phyloP scores from a whole-genome alignment of 768 basidiomycete species.

The Kwoniella heveanensis region DNA sequence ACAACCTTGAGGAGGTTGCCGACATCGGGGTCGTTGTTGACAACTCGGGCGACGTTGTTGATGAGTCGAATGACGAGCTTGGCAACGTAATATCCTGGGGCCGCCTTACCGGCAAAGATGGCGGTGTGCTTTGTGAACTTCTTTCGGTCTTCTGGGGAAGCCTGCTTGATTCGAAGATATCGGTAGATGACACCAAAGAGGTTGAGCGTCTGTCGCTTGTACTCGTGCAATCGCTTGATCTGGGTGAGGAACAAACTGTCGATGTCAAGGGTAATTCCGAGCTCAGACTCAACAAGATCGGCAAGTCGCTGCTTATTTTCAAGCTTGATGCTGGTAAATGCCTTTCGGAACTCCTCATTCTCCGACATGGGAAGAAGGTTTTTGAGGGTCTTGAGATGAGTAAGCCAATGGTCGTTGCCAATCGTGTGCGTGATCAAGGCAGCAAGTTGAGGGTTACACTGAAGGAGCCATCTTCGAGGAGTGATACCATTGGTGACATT shows the following conservation, averaged over 20 bases:
- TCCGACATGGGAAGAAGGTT: constrained; percentile 73
- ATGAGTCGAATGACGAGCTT: constrained; percentile 93
- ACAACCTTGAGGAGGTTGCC: constrained; percentile 77
- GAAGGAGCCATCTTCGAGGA: constrained; percentile 64
- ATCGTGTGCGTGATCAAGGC: constrained; percentile 81
- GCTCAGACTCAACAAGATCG: constrained; percentile 48
- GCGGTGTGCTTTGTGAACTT: constrained; percentile 70
- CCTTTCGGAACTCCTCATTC: constrained; percentile 71
- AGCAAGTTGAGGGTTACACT: constrained; percentile 87
- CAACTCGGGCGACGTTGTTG: constrained; percentile 78
- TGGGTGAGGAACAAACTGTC: constrained; percentile 55
- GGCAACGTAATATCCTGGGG: constrained; percentile 80
- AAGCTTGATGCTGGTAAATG: constrained; percentile 83
- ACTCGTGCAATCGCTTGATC: constrained; percentile 79
- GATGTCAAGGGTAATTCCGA: constrained; percentile 50
- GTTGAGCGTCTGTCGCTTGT: constrained; percentile 88
- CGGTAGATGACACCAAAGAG: constrained; percentile 70
- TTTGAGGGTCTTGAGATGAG: constrained; percentile 70
- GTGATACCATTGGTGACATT: constrained; percentile 82
- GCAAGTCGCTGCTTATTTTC: constrained; percentile 78
- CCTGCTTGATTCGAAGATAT: constrained; percentile 76
- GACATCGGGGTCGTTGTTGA: constrained; percentile 82
- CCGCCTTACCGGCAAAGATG: constrained; percentile 98
- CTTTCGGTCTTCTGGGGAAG: constrained; percentile 76
- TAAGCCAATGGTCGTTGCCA: constrained; percentile 78